phyloP scores from a whole-genome alignment of 139 green algal species.

The Diplosphaera chodatii region DNA sequence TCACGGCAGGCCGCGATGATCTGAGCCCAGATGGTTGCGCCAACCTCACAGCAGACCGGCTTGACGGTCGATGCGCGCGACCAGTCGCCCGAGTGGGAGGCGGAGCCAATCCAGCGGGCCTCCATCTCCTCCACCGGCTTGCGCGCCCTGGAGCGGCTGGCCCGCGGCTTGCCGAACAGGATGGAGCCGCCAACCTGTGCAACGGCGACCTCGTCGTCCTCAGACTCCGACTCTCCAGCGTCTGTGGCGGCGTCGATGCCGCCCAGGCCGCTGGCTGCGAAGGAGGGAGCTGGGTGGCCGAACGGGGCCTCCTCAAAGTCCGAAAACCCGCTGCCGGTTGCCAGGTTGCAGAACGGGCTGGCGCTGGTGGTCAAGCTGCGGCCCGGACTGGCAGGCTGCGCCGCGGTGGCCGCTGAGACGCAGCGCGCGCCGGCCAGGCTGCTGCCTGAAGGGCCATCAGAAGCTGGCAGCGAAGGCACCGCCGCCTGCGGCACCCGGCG shows the following conservation, averaged over 20 bases:
- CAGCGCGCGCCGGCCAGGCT: not conserved
- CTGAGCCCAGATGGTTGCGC: not conserved
- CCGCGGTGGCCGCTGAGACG: not conserved
- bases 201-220: not conserved
- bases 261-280: not conserved
- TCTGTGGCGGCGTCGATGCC: not conserved
- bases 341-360: not conserved
- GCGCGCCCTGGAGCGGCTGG: not conserved
- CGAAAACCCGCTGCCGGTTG: not conserved
- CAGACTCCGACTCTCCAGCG: not conserved
- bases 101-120: not conserved
- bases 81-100: not conserved
- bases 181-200: not conserved
- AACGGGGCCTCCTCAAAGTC: not conserved
- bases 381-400: not conserved
- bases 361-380: not conserved
- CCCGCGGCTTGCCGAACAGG: not conserved
- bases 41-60: not conserved
- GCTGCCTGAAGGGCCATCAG: not conserved
- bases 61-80: not conserved
- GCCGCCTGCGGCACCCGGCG: not conserved
- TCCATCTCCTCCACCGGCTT: not conserved
- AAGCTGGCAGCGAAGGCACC: not conserved
- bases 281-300: not conserved
- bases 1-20: not conserved